Base-by-base conservation (phyloP, 768 basidiomycete genomes). In the Auriscalpium microsporum region DNA sequence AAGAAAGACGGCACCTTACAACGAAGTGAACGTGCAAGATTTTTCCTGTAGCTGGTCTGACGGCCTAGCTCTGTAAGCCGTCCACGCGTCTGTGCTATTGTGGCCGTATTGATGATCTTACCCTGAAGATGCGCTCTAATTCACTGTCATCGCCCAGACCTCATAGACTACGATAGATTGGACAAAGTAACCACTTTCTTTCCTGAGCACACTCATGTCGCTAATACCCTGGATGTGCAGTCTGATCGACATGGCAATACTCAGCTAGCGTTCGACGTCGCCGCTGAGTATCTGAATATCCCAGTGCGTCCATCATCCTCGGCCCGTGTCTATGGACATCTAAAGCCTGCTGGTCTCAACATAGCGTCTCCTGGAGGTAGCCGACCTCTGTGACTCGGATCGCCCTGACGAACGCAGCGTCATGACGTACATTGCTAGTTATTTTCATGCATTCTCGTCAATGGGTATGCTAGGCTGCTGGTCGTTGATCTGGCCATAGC, bases 371-470 rank as follows among this genome's bases (percentile, higher is more conserved):
- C 80, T 99, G 17, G 96, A 99, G 77, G 95, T 98, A 0, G 87
- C 92, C 53, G 96, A 99, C 75, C 70, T 99, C 34, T 94, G 92
- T 62, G 92, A 94, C 65, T 81, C 84, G 0, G 75, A 75, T n/a
- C 81, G 79, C 48, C 95, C 95, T 0, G 96, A 99, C 68, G 96
- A 99, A 71, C 84, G 93, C 38, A 92, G 89, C 69, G 90, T 97
- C 10, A 97, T 97, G 92, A 97, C 94, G 5, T 98, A 97, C 62
- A 87, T 99, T 47, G 96, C 96, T 36, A 90, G 90, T 63, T 98
- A 80, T 72, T 99, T 99, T 77, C 96, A 98, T 67, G 94, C 95
- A 0, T 99, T 99, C 69, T 95, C 94, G 0, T 86, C 90, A 0
- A 94, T 96, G 87, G 92, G 94, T 94, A 61, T 50, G 81, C 70